Conservation (phyloP, 495 filamentous ascomycete species). For the Hypoxylon fragiforme region DNA sequence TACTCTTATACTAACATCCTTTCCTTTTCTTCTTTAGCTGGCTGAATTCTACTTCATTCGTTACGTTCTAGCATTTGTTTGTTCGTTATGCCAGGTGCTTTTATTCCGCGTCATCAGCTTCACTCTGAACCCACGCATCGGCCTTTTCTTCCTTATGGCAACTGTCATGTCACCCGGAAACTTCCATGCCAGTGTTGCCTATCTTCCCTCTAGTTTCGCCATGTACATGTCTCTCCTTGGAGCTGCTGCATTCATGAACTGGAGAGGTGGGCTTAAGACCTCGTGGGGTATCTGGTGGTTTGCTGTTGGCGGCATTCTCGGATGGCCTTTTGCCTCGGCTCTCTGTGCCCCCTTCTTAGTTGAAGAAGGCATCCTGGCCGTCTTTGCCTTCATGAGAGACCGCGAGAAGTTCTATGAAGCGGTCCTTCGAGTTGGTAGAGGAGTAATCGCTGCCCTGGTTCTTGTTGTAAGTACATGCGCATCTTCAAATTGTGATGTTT, state of each 20-base stretch:
- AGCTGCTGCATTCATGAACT: constrained; percentile 85
- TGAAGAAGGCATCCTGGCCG: constrained; percentile 71
- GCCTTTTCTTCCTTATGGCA: constrained; percentile 76
- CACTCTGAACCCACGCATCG: constrained; percentile 76
- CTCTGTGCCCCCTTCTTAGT: constrained; percentile 79
- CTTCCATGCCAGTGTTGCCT: constrained; percentile 86
- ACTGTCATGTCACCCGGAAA: constrained; percentile 82
- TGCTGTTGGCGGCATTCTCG: constrained; percentile 82
- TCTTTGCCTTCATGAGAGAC: constrained; percentile 62
- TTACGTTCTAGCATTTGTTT: constrained; percentile 69
- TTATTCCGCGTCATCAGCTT: constrained; percentile 76
- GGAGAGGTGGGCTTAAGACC: constrained; percentile 72
- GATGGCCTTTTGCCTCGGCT: constrained; percentile 92
- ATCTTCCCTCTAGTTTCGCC: constrained; percentile 91
- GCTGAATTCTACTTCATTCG: constrained; percentile 88
- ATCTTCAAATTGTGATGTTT: not conserved
- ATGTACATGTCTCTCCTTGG: constrained; percentile 95
- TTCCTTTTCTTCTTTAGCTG: too few relatives aligned
- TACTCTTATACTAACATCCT: too few relatives aligned
- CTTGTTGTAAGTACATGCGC: constrained; percentile 64
- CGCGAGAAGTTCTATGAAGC: constrained; percentile 60
- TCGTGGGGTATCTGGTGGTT: constrained; percentile 89
- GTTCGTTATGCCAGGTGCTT: constrained; percentile 77
- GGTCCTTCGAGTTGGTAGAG: constrained; percentile 63
- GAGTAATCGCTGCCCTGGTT: constrained; percentile 64